Evolutionary conservation across 495 filamentous ascomycete genomes (phyloP).

Genomic region (Aspergillus taichungensis): DNA sequence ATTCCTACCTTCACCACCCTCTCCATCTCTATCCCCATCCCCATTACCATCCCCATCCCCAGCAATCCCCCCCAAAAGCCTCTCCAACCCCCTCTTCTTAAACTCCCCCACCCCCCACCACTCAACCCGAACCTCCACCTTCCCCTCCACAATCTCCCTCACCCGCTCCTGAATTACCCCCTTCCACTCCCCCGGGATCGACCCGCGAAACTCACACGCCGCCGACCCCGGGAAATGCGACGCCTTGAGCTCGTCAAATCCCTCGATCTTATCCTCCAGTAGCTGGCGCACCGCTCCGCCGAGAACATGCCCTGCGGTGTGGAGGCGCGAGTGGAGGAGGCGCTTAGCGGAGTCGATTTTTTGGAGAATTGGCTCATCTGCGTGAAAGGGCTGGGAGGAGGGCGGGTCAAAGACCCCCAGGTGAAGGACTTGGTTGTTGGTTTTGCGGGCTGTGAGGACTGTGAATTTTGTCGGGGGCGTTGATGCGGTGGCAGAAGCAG

Average conservation of each 20-base stretch:
- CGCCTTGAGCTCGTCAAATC: constrained; percentile 53
- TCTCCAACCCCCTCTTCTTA: constrained; percentile 23
- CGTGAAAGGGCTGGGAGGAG: constrained; percentile 15
- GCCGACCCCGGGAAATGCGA: constrained; percentile 55
- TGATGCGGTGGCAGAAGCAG: constrained; percentile 39
- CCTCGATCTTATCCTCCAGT: constrained; percentile 35
- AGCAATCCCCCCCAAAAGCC: constrained; percentile 27
- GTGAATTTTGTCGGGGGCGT: constrained; percentile 20
- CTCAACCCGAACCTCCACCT: constrained; percentile 47
- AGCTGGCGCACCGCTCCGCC: constrained; percentile 48
- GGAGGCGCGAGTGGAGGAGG: constrained; percentile 47
- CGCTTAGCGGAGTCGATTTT: constrained; percentile 45
- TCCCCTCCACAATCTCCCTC: constrained; percentile 41
- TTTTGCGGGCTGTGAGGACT: too few species aligned
- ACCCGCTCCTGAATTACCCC: constrained; percentile 44
- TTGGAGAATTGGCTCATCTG: constrained; percentile 36
- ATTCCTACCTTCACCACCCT: too few species aligned
- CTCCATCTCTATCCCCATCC: too few species aligned
- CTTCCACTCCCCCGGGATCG: constrained; percentile 52
- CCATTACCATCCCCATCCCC: constrained; percentile 11
- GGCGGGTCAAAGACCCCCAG: constrained; percentile 41
- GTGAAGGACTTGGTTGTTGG: constrained; percentile 44
- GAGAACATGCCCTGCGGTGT: constrained; percentile 58
- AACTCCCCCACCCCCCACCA: constrained; percentile 53
- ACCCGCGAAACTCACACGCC: constrained; percentile 48